Evolutionary conservation across 2,329 filamentous ascomycete species (phyloP), one percentile per base, ranked within the genome.

Genomic region (Parasarocladium wereldwijsianum): DNA sequence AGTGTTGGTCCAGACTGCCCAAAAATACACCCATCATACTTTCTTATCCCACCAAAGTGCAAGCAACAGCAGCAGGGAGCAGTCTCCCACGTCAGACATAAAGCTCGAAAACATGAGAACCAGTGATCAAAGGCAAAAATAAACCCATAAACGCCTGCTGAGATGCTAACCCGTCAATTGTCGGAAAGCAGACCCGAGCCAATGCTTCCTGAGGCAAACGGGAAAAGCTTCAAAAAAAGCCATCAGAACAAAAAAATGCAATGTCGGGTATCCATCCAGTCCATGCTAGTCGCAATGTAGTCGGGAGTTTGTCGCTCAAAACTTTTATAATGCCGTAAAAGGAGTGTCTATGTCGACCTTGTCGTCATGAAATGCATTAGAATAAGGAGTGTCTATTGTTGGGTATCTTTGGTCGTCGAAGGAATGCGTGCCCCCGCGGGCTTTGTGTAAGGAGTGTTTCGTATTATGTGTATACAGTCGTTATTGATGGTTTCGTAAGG

Each of bases 381-480:
- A 29, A 34, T 30, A 51, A 48, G 48, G 50, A 55, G 45, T 40
- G 47, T 49, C 43, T 46, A 50, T 50, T 47, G 22, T 17, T 29
- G 27, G 27, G 27, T 29, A 29, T 29, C 17, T n/a, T n/a, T n/a
- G n/a, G 19, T 29, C 27, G 27, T 29, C 6, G n/a, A 29, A 22
- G 27, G 27, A 29, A 13, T 21, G 27, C 27, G 27, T 22, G 27
- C 27, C 27, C 16, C 5, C 22, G 18, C 8, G 13, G 27, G 9
- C 18, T 9, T 29, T 13, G 15, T 11, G n/a, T 19, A 19, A 28
- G 26, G 26, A 19, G 13, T n/a, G 26, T 16, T 7, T 5, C 8
- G 15, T 28, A 19, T 28, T 18, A 18, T 28, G 16, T 9, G 6
- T 16, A 26, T 17, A 26, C 24, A 26, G 15, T 26, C 15, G 10